phyloP scores from a whole-genome alignment of 1,139 yeast genomes.

The Geotrichum fermentans region DNA sequence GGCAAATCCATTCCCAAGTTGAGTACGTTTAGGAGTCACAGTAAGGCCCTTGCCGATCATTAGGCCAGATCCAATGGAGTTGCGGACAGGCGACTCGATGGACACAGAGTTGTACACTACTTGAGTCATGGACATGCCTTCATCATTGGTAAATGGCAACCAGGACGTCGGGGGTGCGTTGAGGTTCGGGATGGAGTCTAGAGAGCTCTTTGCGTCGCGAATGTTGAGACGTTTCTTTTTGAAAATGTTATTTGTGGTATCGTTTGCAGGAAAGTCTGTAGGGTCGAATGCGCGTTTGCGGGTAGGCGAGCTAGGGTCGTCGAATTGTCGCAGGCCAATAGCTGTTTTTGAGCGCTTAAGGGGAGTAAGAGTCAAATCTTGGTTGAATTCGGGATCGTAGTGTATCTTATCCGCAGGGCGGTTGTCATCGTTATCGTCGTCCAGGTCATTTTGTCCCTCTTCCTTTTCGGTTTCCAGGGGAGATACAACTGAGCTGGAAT shows the following conservation, averaged over 20 bases:
- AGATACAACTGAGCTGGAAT: background rate
- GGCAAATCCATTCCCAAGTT: conserved; percentile 3
- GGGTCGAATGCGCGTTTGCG: conserved; percentile 17
- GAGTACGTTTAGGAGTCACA: conserved; percentile 16
- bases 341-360: conserved; percentile 13
- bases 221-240: conserved; percentile 13
- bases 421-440: background rate
- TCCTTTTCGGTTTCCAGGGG: background rate
- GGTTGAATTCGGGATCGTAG: conserved; percentile 8
- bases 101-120: conserved; percentile 8
- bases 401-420: conserved; percentile 6
- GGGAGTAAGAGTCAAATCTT: conserved; percentile 7
- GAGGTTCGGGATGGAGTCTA: conserved; percentile 12
- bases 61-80: conserved; percentile 16
- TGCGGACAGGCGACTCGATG: conserved; percentile 15
- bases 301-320: conserved; percentile 12
- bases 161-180: conserved; percentile 19
- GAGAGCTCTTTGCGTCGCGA: background rate
- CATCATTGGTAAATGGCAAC: conserved; percentile 14
- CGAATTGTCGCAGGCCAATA: conserved; percentile 6
- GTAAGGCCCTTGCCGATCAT: conserved; percentile 14
- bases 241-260: conserved; percentile 5
- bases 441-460: background rate
- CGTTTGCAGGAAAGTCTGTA: conserved; percentile 7
- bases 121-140: conserved; percentile 14